Conservation (phyloP, 495 filamentous ascomycete species). For the Penicillium parvum region DNA sequence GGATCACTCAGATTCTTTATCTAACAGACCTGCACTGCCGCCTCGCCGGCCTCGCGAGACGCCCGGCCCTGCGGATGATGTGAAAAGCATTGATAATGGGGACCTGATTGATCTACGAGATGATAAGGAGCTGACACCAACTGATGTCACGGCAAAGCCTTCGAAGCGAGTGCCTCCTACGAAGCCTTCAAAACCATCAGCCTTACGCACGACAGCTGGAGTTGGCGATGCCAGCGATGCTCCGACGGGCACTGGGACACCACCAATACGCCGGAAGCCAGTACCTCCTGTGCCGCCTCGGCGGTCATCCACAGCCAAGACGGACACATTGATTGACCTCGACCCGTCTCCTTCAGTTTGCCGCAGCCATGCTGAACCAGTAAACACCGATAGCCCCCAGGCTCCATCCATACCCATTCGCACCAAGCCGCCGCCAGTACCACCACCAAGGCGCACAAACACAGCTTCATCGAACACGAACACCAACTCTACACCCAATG, state of each 20-base stretch:
- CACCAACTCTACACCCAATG: constrained; percentile 6
- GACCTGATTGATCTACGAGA: constrained; percentile 64
- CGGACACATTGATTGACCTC: constrained; percentile 16
- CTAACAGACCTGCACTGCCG: constrained; percentile 34
- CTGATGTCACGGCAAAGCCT: constrained; percentile 3
- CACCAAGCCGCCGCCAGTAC: constrained; percentile 29
- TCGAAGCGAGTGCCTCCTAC: constrained; percentile 46
- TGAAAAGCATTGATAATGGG: constrained; percentile 40
- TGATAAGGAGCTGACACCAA: constrained; percentile 36
- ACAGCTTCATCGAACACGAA: constrained; percentile 22
- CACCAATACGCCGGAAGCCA: constrained; percentile 37
- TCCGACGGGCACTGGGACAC: background rate
- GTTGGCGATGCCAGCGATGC: background rate
- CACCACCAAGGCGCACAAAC: constrained; percentile 37
- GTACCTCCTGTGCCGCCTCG: constrained; percentile 44
- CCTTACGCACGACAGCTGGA: constrained; percentile 45
- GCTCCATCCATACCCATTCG: constrained; percentile 8
- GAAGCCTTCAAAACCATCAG: constrained; percentile 63
- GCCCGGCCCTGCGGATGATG: constrained; percentile 14
- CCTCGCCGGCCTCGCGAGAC: constrained; percentile 29
- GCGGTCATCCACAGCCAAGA: constrained; percentile 22
- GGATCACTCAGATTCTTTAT: constrained; percentile 22
- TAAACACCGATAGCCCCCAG: constrained; percentile 2
- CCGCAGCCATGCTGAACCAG: constrained; percentile 12
- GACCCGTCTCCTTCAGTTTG: constrained; percentile 12